Evolutionary conservation across 495 filamentous ascomycete genomes (phyloP).

Genomic region (Aspergillus asperescens): DNA sequence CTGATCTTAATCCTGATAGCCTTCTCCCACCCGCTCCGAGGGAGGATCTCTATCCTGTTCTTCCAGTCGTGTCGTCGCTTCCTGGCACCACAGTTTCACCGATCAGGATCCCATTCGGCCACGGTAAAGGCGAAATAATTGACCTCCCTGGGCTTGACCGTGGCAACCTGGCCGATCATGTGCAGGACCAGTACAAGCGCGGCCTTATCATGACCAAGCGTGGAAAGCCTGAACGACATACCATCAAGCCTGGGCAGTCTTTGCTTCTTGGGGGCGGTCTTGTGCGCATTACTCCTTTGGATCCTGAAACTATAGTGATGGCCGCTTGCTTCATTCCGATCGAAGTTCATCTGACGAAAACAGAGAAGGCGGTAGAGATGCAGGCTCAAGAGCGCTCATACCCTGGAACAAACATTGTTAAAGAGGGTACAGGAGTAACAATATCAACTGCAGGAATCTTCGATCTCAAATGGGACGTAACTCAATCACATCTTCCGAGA

Average conservation of each 20-base stretch:
- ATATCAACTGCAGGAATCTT: constrained; percentile 67
- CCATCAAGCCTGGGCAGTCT: constrained; percentile 72
- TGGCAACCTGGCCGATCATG: constrained; percentile 60
- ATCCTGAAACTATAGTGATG: constrained; percentile 56
- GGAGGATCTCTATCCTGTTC: constrained; percentile 67
- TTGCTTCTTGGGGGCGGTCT: constrained; percentile 80
- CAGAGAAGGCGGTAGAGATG: constrained; percentile 66
- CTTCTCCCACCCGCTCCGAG: constrained; percentile 70
- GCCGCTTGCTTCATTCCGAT: constrained; percentile 77
- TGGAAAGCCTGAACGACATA: constrained; percentile 58
- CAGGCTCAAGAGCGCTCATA: constrained; percentile 53
- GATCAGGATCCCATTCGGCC: constrained; percentile 82
- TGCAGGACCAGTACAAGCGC: constrained; percentile 55
- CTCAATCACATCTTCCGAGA: constrained; percentile 46
- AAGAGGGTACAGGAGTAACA: constrained; percentile 49
- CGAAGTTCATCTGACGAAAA: constrained; percentile 65
- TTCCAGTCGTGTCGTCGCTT: constrained; percentile 78
- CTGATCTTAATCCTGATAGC: constrained; percentile 23
- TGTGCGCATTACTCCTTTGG: constrained; percentile 76
- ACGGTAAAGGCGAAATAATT: constrained; percentile 83
- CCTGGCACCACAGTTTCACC: constrained; percentile 93
- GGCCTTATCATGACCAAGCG: constrained; percentile 73
- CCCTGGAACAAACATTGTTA: constrained; percentile 53
- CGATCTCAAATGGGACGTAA: constrained; percentile 74
- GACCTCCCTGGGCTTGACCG: constrained; percentile 85